Conservation (phyloP, 352 stramenopile species). For the Pythium graminicola region DNA sequence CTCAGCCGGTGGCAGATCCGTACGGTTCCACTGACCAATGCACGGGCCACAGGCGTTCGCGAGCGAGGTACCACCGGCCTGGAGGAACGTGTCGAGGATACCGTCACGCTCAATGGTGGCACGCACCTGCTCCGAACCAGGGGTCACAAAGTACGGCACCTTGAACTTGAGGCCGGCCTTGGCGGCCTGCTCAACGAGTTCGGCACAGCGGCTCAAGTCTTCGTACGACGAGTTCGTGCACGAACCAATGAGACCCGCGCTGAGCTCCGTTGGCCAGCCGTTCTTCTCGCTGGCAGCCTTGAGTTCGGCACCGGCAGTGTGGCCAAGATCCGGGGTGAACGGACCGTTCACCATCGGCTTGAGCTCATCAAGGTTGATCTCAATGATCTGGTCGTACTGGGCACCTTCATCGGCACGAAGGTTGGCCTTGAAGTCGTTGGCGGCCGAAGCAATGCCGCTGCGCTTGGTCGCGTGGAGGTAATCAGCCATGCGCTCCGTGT, state of each 20-base stretch:
- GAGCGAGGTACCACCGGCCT: conserved; percentile 84
- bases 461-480: conserved; percentile 89
- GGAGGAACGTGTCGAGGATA: conserved; percentile 85
- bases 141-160: conserved; percentile 90
- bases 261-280: conserved; percentile 86
- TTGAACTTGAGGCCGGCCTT: conserved; percentile 87
- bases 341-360: conserved; percentile 90
- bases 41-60: conserved; percentile 91
- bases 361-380: conserved; percentile 89
- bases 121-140: conserved; percentile 89
- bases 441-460: conserved; percentile 83
- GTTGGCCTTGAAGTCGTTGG: conserved; percentile 84
- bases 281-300: conserved; percentile 76
- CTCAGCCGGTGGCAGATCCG: conserved; percentile 75
- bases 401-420: conserved; percentile 85
- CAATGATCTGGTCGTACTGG: conserved; percentile 91
- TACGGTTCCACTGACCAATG: conserved; percentile 94
- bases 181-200: conserved; percentile 83
- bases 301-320: conserved; percentile 70
- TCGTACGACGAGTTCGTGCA: conserved; percentile 95
- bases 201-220: conserved; percentile 89
- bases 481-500: conserved; percentile 89
- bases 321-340: conserved; percentile 89
- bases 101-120: conserved; percentile 89
- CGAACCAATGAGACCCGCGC: conserved; percentile 89